Base-by-base conservation (phyloP, 345 rosid species). In the Eucalyptus fibrosa region DNA sequence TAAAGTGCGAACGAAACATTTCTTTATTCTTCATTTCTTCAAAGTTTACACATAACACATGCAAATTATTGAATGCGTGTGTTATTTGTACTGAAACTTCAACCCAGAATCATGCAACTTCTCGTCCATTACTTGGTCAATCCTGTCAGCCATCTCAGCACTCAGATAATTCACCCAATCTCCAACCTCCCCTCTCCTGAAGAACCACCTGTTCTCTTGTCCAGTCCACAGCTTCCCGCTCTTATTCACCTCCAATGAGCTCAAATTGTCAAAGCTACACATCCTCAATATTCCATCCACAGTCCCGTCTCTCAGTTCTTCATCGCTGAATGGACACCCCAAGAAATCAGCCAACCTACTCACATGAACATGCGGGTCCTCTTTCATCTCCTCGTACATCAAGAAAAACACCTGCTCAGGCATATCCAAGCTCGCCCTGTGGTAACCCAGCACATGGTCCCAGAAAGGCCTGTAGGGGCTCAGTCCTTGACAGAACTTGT, bases 391-490 rank as follows among this genome's bases (percentile, higher is more conserved):
- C 90, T 62, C 88, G 12, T 53, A 89, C 88, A 7, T 85, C 12
- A 89, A 45, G 83, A 89, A 89, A 47, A 89, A 50, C 45, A 89
- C 90, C 50, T 34, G 34, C 30, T 89, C 62, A 16, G 90, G 88
- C 56, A 34, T 86, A 42, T 86, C 88, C 85, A 44, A 47, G 49
- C 88, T 86, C 2, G 67, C 88, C 65, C 50, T 87, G 92, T 92
- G 91, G 82, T 88, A 93, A 86, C 90, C 94, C 42, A 88, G 88
- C 9, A 92, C 93, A 45, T 89, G 88, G 60, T 89, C 90, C 90
- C 88, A 86, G 60, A 24, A 89, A 9, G 90, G 90, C 12, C 90
- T 88, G 12, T 13, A 86, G 42, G 40, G 9, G 65, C 85, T 89
- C 34, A 49, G 15, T 45, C 90, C 90, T 9, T 50, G 56, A 59